Base-by-base conservation (phyloP, 495 filamentous ascomycete species). In the Xylaria bambusicola region DNA sequence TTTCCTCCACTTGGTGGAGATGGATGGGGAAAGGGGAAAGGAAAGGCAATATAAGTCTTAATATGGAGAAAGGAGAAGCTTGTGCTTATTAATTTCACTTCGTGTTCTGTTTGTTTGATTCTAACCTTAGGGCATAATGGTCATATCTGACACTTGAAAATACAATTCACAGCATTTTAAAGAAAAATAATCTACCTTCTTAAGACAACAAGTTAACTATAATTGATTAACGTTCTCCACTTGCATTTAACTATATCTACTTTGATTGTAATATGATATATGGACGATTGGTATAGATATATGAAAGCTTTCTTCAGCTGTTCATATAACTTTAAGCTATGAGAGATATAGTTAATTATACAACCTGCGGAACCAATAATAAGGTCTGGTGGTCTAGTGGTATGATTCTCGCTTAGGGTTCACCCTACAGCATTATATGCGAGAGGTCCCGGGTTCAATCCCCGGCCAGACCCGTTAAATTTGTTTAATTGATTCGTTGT, bases 1-100 rank as follows among this genome's bases (percentile, higher is more conserved):
- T 90, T 87, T 54, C 86, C 88, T 8, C 64, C 75, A 27, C 73
- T 87, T 33, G 68, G 66, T 38, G 66, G 60, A 18, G 72, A 76
- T 27, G 73, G 66, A 31, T 65, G 66, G 35, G 75, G 74, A 2
- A 78, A 76, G 48, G 76, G 75, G 26, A 77, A 76, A 64, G 75
- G 79, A 8, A 83, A 78, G 64, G 77, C 75, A 38, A 69, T 76
- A 60, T 70, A 63, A 56, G 12, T 24, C 36, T 53, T 27, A 27
- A 24, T 24, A 42, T 20, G 21, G 12, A 6, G 18, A 35, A 15
- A 40, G 13, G 29, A 41, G 45, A 29, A 20, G 38, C 38, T 29
- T 29, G 10, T 17, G 27, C 23, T 0, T 15, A 24, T 44, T 7
- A 24, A 18, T 54, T 58, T 40, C 47, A 15, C 58, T 60, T 55